Evolutionary conservation across 1,284 basidiomycete species (phyloP).

Genomic region (Boletellus deceptivus): DNA sequence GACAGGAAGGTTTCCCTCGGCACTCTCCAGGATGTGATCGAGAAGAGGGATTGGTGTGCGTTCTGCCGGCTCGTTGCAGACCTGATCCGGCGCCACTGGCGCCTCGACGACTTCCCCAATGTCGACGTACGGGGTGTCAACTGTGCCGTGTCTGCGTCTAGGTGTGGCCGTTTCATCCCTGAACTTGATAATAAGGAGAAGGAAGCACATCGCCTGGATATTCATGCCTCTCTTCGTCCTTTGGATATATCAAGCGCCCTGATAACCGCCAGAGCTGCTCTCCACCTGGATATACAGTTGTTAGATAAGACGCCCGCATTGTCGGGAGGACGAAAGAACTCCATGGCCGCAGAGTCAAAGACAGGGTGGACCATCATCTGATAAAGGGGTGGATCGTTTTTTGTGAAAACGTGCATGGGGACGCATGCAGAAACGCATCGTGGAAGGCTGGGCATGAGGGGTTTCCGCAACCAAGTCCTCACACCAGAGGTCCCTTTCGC

Average conservation of each 20-base stretch:
- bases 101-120: constrained; percentile 12
- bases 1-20: constrained; percentile 8
- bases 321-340: constrained; percentile 15
- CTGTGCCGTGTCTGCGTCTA: constrained; percentile 7
- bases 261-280: not conserved
- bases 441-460: not conserved
- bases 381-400: not conserved
- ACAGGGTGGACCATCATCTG: constrained; percentile 9
- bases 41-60: constrained; percentile 11
- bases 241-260: constrained; percentile 7
- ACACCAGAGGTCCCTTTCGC: constrained; percentile 15
- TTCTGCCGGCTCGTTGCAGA: constrained; percentile 16
- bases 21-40: constrained; percentile 8
- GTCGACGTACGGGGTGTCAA: constrained; percentile 6
- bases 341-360: constrained; percentile 19
- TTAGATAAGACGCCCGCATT: constrained; percentile 16
- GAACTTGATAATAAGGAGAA: constrained; percentile 8
- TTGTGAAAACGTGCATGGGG: not conserved
- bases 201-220: constrained; percentile 14
- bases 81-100: constrained; percentile 16
- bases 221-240: constrained; percentile 12
- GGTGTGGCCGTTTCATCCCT: constrained; percentile 1
- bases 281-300: constrained; percentile 19
- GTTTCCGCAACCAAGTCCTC: constrained; percentile 21
- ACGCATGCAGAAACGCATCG: not conserved